Evolutionary conservation across 2,329 filamentous ascomycete genomes (phyloP).

Genomic region (Ophiocordyceps robertsii): DNA sequence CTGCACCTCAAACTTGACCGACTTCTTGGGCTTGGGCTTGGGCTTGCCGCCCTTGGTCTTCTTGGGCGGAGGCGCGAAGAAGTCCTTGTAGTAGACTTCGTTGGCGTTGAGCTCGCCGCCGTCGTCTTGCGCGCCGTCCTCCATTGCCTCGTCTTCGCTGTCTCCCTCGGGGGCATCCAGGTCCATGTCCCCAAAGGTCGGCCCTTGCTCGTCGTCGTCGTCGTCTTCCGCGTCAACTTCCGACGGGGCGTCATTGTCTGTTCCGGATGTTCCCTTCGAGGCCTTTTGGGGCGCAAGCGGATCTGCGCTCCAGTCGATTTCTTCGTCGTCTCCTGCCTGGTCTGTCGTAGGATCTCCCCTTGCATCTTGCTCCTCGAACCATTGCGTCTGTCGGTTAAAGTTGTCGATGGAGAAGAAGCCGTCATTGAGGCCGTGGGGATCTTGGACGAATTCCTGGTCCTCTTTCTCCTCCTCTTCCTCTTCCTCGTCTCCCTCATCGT

Average conservation of each 20-base stretch:
- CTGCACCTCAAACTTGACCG: slow-evolving; percentile 24
- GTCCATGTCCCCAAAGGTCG: slow-evolving; percentile 71
- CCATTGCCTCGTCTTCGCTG: slow-evolving; percentile 48
- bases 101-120: slow-evolving; percentile 63
- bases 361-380: slow-evolving; percentile 75
- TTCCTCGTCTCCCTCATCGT: slow-evolving; percentile 19
- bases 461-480: slow-evolving; percentile 24
- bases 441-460: slow-evolving; percentile 32
- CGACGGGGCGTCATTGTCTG: slow-evolving; percentile 30
- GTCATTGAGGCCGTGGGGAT: slow-evolving; percentile 82
- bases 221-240: slow-evolving; percentile 40
- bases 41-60: slow-evolving; percentile 45
- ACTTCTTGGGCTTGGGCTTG: slow-evolving; percentile 28
- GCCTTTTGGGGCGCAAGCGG: slow-evolving; percentile 36
- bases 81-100: slow-evolving; percentile 81
- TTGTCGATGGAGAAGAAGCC: slow-evolving; percentile 97
- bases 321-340: slow-evolving; percentile 67
- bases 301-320: slow-evolving; percentile 77
- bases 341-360: slow-evolving; percentile 64
- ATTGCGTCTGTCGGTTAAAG: slow-evolving; percentile 89
- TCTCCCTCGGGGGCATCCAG: slow-evolving; percentile 60
- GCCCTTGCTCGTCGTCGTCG: slow-evolving; percentile 61
- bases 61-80: slow-evolving; percentile 75
- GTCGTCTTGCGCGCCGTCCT: slow-evolving; percentile 40
- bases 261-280: slow-evolving; percentile 21